A percentile compares a stretch with the other conserved stretches of the same genome.
phyloP scores from a whole-genome alignment of 139 green algal genomes.

The Tetradesmus obliquus region DNA sequence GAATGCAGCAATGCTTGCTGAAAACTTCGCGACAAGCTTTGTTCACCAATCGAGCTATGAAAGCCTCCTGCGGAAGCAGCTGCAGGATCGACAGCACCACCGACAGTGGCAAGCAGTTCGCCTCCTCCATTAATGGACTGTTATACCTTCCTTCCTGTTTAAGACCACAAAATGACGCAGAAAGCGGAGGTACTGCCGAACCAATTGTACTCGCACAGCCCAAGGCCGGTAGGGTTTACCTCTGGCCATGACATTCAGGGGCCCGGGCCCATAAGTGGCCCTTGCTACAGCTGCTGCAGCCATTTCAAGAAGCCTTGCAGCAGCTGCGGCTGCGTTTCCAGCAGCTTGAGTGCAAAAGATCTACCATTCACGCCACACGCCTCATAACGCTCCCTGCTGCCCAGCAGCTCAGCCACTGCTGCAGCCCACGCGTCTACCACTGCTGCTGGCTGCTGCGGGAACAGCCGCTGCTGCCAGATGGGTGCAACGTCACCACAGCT shows the following conservation, averaged over 20 bases:
- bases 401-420: conserved; percentile 13
- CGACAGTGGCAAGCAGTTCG: background rate
- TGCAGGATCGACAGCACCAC: conserved; percentile 3
- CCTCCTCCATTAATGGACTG: background rate
- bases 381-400: background rate
- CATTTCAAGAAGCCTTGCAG: background rate
- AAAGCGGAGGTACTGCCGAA: background rate
- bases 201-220: background rate
- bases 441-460: background rate
- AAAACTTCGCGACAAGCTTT: background rate
- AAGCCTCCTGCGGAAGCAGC: background rate
- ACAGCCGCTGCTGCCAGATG: background rate
- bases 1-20: background rate
- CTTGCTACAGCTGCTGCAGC: background rate
- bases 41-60: background rate
- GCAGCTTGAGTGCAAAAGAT: background rate
- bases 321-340: background rate
- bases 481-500: background rate
- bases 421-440: conserved; percentile 4
- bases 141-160: no score
- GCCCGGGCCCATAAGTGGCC: no score
- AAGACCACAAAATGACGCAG: no score
- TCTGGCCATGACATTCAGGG: background rate
- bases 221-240: background rate
- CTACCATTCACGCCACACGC: background rate